phyloP scores from a whole-genome alignment of 805 yeast genomes.

The fission yeast (Schizosaccharomyces pombe) region DNA sequence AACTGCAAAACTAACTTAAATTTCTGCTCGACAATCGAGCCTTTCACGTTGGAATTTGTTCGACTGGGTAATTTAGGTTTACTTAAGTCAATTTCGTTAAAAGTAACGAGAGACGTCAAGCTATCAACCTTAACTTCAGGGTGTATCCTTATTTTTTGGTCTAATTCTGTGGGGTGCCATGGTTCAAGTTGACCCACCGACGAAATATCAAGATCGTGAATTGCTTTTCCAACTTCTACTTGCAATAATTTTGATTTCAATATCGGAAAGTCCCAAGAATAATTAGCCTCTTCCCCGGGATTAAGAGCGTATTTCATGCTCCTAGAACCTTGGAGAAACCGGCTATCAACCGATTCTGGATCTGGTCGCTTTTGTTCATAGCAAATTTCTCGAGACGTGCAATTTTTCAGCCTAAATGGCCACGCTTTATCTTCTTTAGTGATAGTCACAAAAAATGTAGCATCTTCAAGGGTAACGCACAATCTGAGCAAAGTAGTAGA shows the following conservation, averaged over 20 bases:
- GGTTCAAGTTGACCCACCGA: neutral
- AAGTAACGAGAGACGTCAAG: neutral
- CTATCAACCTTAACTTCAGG: neutral
- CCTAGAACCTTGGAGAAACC: neutral
- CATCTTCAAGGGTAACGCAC: constrained; percentile 53
- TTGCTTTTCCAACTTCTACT: neutral
- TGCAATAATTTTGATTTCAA: neutral
- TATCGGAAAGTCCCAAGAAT: neutral
- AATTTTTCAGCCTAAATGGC: constrained; percentile 85
- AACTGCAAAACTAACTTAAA: constrained; percentile 37
- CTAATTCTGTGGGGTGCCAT: neutral
- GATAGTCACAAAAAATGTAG: constrained; percentile 56
- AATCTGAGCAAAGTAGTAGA: constrained; percentile 44
- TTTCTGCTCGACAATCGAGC: constrained; percentile 29
- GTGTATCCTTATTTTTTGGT: neutral
- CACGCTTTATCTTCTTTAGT: constrained; percentile 52
- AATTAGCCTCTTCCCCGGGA: neutral
- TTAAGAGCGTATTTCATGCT: neutral
- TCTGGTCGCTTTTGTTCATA: constrained; percentile 67
- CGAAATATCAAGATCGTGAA: neutral
- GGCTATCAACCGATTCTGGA: neutral
- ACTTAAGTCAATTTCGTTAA: neutral
- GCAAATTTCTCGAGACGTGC: constrained; percentile 60
- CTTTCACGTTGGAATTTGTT: constrained; percentile 13
- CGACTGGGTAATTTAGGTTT: neutral